Evolutionary conservation across 371 early-diverging fungal species (phyloP), one percentile per base, ranked within the genome.

Genomic region (Mucor piriformis): DNA sequence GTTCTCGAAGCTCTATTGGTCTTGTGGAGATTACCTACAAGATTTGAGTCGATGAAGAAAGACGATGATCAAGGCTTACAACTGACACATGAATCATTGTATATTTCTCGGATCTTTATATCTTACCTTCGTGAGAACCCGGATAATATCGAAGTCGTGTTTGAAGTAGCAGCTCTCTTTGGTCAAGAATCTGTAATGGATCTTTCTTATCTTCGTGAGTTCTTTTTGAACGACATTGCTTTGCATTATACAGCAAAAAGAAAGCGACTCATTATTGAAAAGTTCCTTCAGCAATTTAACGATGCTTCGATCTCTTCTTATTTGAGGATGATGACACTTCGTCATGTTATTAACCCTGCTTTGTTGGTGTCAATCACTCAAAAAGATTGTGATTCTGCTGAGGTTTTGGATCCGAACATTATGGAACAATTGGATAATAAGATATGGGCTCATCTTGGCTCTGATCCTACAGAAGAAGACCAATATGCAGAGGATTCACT

Each of bases 281-380:
- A 77, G 23, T 94, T 90, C 67, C 76, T 94, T 54, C 74, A 82
- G 32, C 59, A 81, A 21, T 90, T 88, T 69, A 70, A 78, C 2
- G 83, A 83, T 54, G 21, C 52, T 3, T 53, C 58, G 10, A 55
- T 78, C 2, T 71, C 89, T 0, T 76, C 77, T 7, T 67, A 72
- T 18, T 66, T 83, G 35, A 90, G 89, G 62, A 88, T 88, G 69
- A 82, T 82, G 67, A 72, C 87, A 0, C 76, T 93, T 29, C 81
- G 91, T 2, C 81, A 89, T 60, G 77, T 95, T 43, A 81, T 94
- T 47, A 92, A 88, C 37, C 95, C 96, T 1, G 80, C 92, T 71
- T 73, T 94, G 15, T 70, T 92, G 24, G 84, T 86, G 0, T 63
- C 84, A 0, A 69, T 86, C 13, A 79, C 87, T 48, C 70, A 72